phyloP scores from a whole-genome alignment of 306 rosid species.

The Lathyrus tuberosus region DNA sequence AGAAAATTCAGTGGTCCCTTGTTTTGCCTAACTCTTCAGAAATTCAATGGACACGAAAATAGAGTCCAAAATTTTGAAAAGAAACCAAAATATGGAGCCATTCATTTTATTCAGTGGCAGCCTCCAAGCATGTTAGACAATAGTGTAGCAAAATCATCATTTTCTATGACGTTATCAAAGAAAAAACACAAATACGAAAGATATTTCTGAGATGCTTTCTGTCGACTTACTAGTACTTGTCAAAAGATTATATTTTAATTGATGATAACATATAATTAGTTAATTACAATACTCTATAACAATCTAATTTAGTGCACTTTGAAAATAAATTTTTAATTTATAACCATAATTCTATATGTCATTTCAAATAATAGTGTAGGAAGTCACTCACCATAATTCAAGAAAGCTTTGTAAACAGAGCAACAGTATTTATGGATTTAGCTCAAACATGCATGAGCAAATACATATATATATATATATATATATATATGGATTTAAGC shows the following conservation, averaged over 20 bases:
- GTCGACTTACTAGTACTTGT: neutral
- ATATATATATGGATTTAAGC: too few species aligned
- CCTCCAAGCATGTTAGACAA: slow-evolving; percentile 30
- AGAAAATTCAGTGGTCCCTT: neutral
- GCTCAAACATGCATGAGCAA: too few species aligned
- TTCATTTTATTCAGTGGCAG: slow-evolving; percentile 32
- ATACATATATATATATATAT: too few species aligned
- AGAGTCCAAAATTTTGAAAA: slow-evolving; percentile 1
- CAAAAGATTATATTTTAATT: neutral
- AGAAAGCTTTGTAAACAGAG: too few species aligned
- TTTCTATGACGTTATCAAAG: slow-evolving; percentile 14
- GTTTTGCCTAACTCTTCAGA: neutral
- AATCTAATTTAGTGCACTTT: too few species aligned
- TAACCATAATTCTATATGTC: too few species aligned
- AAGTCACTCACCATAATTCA: too few species aligned
- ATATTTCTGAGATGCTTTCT: neutral
- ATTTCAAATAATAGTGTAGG: too few species aligned
- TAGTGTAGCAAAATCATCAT: slow-evolving; percentile 26
- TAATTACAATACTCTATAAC: too few species aligned
- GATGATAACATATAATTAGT: too few species aligned
- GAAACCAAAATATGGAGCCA: slow-evolving; percentile 15
- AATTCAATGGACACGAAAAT: slow-evolving; percentile 31
- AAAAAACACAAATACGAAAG: neutral
- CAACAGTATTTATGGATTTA: too few species aligned
- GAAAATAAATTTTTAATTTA: too few species aligned